Base-by-base conservation (phyloP, 2,329 filamentous ascomycete species). In the Chrysosporium queenslandicum region DNA sequence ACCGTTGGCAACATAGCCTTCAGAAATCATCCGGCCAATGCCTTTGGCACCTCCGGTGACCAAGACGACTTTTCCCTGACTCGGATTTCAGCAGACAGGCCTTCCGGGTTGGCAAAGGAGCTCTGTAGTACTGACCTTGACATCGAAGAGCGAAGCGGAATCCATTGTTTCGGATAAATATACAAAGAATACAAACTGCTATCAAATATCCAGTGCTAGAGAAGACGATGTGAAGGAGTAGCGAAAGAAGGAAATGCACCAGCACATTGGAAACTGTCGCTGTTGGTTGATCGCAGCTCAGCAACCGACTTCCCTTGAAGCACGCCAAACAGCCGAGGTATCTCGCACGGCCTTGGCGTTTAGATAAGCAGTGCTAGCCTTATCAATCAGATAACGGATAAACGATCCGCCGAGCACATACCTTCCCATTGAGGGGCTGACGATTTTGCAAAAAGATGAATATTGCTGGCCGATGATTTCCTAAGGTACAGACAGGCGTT, bases 61-160 rank as follows among this genome's bases (percentile, higher is more conserved):
- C 58, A 77, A 71, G 56, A 72, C 73, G 56, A 75, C 65, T 63
- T 71, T 71, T 53, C 64, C 68, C 69, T 71, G 46, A 54, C 83
- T 71, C 27, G 82, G 74, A 58, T 78, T 77, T 25, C 63, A 0
- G 58, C 53, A 4, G 20, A 12, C 18, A 7, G 4, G 16, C 63
- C 27, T n/a, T 2, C 1, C 3, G 45, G 45, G 18, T 4, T 36
- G 16, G n/a, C 27, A 29, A 9, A 4, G 23, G 9, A 16, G 25
- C 67, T 59, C 61, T 29, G n/a, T n/a, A n/a, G n/a, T n/a, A n/a
- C n/a, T n/a, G n/a, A 80, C 79, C 74, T 81, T 78, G 59, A 83
- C 78, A 58, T 77, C 69, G 62, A 82, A 82, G 34, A 83, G 70
- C 55, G 58, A 74, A 58, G 72, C 66, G 9, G 73, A 61, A 61